Conservation (phyloP, 768 basidiomycete genomes). For the Kwoniella shandongensis region DNA sequence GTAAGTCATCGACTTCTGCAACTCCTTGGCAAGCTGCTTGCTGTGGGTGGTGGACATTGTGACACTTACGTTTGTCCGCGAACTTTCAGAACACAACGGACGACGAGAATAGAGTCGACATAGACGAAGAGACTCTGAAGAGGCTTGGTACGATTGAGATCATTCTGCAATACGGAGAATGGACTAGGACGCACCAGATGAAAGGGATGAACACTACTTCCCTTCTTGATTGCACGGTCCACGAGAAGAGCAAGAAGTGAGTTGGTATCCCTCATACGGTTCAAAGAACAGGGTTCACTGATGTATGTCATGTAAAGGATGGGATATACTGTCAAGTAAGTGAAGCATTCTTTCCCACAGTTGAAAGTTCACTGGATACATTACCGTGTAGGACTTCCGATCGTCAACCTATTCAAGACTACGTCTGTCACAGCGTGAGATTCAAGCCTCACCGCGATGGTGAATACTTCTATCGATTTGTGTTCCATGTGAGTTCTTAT, state of each 20-base stretch:
- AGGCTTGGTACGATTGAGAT: conserved; percentile 12
- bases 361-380: background rate
- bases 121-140: background rate
- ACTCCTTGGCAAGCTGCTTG: too few species aligned
- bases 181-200: too few species aligned
- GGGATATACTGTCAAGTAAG: conserved; percentile 14
- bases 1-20: conserved; percentile 3
- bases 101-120: background rate
- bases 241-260: conserved; percentile 19
- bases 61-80: too few species aligned
- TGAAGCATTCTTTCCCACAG: background rate
- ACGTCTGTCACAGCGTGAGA: background rate
- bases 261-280: background rate
- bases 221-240: too few species aligned
- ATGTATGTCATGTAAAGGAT: background rate
- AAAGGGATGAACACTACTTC: too few species aligned
- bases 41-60: background rate
- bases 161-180: background rate
- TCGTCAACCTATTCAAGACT: background rate
- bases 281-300: background rate
- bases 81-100: conserved; percentile 9
- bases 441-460: background rate
- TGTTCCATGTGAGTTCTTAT: conserved; percentile 12
- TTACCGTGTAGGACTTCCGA: background rate
- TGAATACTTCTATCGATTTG: background rate